phyloP scores from a whole-genome alignment of 2,329 filamentous ascomycete species.

The Zymoseptoria crescenta region DNA sequence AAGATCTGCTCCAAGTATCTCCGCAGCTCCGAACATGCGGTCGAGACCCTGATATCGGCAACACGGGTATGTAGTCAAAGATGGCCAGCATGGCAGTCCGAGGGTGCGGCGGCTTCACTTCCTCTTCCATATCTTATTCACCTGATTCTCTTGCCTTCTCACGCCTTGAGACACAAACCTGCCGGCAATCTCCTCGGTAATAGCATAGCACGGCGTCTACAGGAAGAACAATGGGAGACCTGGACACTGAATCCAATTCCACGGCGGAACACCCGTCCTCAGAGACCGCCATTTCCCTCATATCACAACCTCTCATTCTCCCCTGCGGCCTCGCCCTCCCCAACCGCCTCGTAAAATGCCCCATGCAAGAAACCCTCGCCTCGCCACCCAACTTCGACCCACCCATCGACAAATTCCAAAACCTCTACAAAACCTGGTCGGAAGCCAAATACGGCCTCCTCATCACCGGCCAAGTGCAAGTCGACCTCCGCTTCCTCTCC shows the following conservation, averaged over 20 bases:
- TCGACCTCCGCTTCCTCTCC: slow-evolving; percentile 37
- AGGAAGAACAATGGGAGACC: neutral
- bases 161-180: neutral
- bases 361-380: slow-evolving; percentile 35
- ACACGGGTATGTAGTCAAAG: neutral
- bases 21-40: neutral
- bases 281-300: slow-evolving; percentile 12
- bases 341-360: slow-evolving; percentile 40
- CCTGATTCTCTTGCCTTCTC: neutral
- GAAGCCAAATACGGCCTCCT: slow-evolving; percentile 36
- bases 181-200: neutral
- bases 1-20: neutral
- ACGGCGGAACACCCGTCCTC: neutral
- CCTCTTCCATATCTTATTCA: neutral
- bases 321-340: slow-evolving; percentile 27
- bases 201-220: neutral
- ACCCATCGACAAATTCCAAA: slow-evolving; percentile 37
- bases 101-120: neutral
- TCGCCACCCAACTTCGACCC: slow-evolving; percentile 29
- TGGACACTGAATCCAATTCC: neutral
- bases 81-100: neutral
- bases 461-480: slow-evolving; percentile 39
- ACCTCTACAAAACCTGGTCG: slow-evolving; percentile 48
- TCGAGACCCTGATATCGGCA: neutral
- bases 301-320: slow-evolving; percentile 19